Conservation (phyloP, 192 early-diverging fungal species). For the Radiomyces spectabilis region DNA sequence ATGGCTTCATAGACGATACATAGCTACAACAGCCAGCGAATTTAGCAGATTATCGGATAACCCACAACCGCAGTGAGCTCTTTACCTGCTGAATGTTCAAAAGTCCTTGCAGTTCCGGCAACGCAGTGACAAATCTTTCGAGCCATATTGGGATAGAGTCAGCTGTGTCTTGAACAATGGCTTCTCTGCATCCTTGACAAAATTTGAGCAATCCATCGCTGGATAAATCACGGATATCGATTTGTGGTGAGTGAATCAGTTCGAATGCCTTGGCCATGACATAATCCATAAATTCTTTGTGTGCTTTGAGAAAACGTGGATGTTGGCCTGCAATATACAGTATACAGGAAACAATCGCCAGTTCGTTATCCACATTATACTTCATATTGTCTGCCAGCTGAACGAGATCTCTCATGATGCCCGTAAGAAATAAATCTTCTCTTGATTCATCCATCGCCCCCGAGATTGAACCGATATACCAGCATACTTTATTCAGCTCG, state of each 20-base stretch:
- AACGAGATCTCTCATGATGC: not conserved
- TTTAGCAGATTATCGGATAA: not conserved
- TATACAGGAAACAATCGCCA: slow-evolving; percentile 9
- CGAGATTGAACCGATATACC: slow-evolving; percentile 7
- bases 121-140: too few relatives aligned
- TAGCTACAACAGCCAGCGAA: too few relatives aligned
- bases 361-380: slow-evolving; percentile 3
- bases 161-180: too few relatives aligned
- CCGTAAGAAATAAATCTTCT: slow-evolving; percentile 2
- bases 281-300: slow-evolving; percentile 5
- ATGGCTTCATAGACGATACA: slow-evolving; percentile 18
- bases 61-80: too few relatives aligned
- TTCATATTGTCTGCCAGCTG: too few relatives aligned
- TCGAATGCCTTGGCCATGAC: slow-evolving; percentile 5
- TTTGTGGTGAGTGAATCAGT: slow-evolving; percentile 9
- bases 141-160: not conserved
- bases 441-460: not conserved
- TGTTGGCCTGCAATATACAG: slow-evolving; percentile 20
- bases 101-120: too few relatives aligned
- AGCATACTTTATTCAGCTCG: slow-evolving; percentile 1
- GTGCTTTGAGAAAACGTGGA: slow-evolving; percentile 7
- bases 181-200: slow-evolving; percentile 9
- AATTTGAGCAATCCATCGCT: slow-evolving; percentile 19
- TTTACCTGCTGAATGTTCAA: too few relatives aligned
- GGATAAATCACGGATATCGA: slow-evolving; percentile 10